Percentiles rank a stretch among this genome's conserved stretches.
Evolutionary conservation across 208 protist genomes (phyloP).

Genomic region (Polymyxa betae): DNA sequence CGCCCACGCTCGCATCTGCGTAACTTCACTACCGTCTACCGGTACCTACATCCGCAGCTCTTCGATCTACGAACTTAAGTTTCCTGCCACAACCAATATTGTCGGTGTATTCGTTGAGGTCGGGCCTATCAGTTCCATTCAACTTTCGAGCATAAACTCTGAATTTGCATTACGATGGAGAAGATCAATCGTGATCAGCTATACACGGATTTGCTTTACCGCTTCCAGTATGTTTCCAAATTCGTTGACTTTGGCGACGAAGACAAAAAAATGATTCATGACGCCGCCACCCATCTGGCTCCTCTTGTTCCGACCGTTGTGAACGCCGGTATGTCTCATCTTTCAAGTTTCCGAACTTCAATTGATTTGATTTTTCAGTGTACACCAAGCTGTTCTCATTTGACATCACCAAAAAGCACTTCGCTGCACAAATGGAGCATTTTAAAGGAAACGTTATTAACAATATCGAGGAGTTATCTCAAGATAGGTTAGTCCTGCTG

Average conservation of each 20-base stretch:
- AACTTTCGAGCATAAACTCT: too few species aligned
- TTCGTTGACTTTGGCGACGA: conserved; percentile 49
- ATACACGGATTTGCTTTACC: conserved; percentile 20
- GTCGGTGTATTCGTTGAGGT: too few species aligned
- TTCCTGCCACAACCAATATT: too few species aligned
- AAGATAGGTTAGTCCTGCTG: not conserved
- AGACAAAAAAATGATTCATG: conserved; percentile 41
- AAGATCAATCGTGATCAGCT: conserved; percentile 25
- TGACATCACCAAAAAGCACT: conserved; percentile 18
- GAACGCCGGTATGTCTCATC: conserved; percentile 9
- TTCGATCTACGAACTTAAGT: too few species aligned
- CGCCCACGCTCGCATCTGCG: too few species aligned
- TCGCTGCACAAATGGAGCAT: conserved; percentile 27
- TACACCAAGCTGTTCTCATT: conserved; percentile 50
- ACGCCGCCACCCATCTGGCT: not conserved
- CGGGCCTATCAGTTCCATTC: too few species aligned
- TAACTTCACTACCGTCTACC: too few species aligned
- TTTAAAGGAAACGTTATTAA: not conserved
- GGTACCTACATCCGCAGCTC: too few species aligned
- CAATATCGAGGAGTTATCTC: not conserved
- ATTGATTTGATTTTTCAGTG: not conserved
- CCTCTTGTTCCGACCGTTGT: conserved; percentile 11
- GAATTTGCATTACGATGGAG: not conserved
- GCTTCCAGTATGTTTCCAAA: not conserved
- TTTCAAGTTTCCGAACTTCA: not conserved